A percentile compares a stretch with the other conserved stretches of the same genome.
phyloP scores from a whole-genome alignment of 2,329 filamentous ascomycete species.

The Botryotinia calthae region DNA sequence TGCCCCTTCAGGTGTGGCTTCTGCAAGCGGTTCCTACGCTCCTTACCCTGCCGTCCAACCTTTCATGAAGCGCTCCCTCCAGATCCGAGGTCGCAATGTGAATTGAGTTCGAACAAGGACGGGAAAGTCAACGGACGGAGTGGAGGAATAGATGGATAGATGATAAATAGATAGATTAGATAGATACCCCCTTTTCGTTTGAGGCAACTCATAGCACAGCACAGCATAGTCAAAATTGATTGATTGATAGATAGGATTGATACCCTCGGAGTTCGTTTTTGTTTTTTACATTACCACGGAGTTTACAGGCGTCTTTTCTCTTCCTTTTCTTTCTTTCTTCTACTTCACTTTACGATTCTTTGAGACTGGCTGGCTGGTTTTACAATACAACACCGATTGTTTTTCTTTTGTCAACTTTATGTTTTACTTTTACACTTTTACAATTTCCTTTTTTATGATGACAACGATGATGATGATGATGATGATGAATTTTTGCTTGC shows the following conservation, averaged over 20 bases:
- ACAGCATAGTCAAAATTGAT: neutral
- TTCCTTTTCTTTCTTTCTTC: neutral
- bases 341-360: neutral
- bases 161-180: constrained; percentile 1
- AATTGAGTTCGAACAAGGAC: neutral
- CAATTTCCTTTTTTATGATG: neutral
- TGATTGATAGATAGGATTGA: neutral
- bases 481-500: neutral
- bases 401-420: neutral
- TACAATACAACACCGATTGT: neutral
- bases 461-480: neutral
- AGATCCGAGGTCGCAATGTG: constrained; percentile 5
- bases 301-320: neutral
- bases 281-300: neutral
- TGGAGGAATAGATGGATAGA: neutral
- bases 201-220: constrained; percentile 1
- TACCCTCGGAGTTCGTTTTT: constrained; percentile 7
- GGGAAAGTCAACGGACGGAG: neutral
- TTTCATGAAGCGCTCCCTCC: constrained; percentile 11
- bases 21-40: neutral
- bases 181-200: neutral
- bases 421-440: neutral
- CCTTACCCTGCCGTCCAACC: neutral
- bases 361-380: neutral
- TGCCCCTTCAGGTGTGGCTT: neutral